phyloP scores from a whole-genome alignment of 257 asterid species.

The Salvia hispanica region DNA sequence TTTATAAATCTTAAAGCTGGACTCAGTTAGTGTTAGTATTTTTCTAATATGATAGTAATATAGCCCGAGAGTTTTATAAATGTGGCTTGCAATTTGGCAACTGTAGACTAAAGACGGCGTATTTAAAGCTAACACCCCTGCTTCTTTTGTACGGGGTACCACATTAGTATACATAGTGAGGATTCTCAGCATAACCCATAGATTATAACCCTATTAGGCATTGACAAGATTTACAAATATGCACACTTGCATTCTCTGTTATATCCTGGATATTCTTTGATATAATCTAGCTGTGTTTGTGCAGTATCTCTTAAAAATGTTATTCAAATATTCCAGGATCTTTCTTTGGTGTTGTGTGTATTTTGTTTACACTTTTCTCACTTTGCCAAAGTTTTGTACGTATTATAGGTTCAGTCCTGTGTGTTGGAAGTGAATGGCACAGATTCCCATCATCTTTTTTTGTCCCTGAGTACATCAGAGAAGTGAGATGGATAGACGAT shows the following conservation, averaged over 20 bases:
- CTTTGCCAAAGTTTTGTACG: neutral
- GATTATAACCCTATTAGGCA: neutral
- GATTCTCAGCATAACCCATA: neutral
- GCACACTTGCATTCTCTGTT: neutral
- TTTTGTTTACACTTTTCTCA: constrained; percentile 19
- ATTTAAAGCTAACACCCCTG: no score
- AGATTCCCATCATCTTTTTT: constrained; percentile 91
- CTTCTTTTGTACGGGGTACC: no score
- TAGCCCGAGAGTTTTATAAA: no score
- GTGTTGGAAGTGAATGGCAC: constrained; percentile 99
- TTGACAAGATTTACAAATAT: neutral
- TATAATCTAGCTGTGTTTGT: neutral
- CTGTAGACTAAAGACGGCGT: no score
- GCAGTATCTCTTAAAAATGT: neutral
- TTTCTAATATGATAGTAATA: no score
- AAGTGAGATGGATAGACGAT: constrained; percentile 95
- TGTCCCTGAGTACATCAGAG: constrained; percentile 72
- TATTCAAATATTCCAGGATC: no score
- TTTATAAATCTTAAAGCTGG: no score
- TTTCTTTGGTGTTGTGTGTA: neutral
- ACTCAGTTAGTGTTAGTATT: no score
- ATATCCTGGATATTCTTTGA: neutral
- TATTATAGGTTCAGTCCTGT: constrained; percentile 66
- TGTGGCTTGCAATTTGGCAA: no score
- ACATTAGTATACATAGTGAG: no score